Evolutionary conservation across 1,139 yeast species (phyloP), one percentile per base, ranked within the genome.

Genomic region (Yamadazyma taylorii): DNA sequence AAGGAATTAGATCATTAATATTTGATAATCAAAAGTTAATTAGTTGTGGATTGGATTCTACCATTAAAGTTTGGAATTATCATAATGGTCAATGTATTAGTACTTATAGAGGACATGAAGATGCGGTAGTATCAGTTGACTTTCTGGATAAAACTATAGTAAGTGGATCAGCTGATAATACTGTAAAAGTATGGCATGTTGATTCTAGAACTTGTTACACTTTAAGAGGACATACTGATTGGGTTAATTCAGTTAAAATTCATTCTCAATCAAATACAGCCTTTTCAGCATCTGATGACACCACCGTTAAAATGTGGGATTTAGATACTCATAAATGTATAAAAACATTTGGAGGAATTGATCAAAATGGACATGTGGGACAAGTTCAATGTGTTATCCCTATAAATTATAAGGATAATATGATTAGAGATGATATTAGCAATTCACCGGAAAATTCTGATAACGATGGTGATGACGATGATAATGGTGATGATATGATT

Each of bases 151-250:
- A 86, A 52, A 73, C 88, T 23, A 88, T 92, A 55, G 97, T 90
- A 1, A 82, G 94, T 5, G 98, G 97, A 0, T 83, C 95, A 13
- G 96, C 96, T 0, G 98, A 92, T 63, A 75, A 78, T 47, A 89
- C 95, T 0, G 85, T 92, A 38, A 87, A 89, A 56, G 92, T 92
- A 10, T 92, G 98, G 98, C 95, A 92, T 59, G 96, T 92, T 38
- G 95, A 86, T 56, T 81, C 89, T 13, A 74, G 96, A 61, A 86
- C 95, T 2, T 92, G 97, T 56, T 88, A 85, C 59, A 88, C 97
- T 0, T 69, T 92, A 42, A 72, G 97, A 27, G 98, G 98, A 3
- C 98, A 92, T 58, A 76, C 84, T 0, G 97, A 87, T 49, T 83
- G 95, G 81, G 96, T 92, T 19, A 88, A 87, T 48, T 79, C 87